These are phyloP conservation scores for Periconia sp. DNA, from an alignment of 2,329 filamentous ascomycete genomes.

Conservation along the genomic window DNA sequence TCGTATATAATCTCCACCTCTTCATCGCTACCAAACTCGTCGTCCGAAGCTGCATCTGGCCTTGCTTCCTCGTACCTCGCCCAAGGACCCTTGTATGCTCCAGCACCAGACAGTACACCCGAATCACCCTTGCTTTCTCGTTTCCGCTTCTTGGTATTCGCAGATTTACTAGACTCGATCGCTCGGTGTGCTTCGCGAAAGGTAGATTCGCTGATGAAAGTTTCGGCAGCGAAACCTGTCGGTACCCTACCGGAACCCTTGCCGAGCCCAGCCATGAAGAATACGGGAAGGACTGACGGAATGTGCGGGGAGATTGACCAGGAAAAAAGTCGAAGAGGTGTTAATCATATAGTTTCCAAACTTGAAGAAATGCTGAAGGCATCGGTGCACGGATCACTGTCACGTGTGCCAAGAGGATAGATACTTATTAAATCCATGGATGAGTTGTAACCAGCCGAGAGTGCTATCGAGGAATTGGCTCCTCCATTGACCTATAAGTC, in stretches of 20 bases:
- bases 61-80: slow-evolving; percentile 80
- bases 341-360: no score
- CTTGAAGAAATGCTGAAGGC: background rate
- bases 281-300: no score
- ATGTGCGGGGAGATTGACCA: no score
- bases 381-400: background rate
- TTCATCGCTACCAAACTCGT: slow-evolving; percentile 68
- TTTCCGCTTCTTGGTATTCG: slow-evolving; percentile 73
- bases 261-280: slow-evolving; percentile 26
- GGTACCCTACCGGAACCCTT: slow-evolving; percentile 51
- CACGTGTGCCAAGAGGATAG: slow-evolving; percentile 6
- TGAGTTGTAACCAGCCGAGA: no score
- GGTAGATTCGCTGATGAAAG: slow-evolving; percentile 85
- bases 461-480: no score
- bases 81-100: slow-evolving; percentile 94
- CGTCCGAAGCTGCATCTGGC: slow-evolving; percentile 68
- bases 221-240: slow-evolving; percentile 88
- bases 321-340: no score
- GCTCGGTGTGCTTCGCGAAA: slow-evolving; percentile 89
- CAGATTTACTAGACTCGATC: slow-evolving; percentile 65
- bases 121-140: slow-evolving; percentile 86
- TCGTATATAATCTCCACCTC: slow-evolving; percentile 77
- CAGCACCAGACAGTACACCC: slow-evolving; percentile 82
- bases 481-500: no score
- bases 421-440: no score